Evolutionary conservation across 2,329 filamentous ascomycete species (phyloP), one percentile per base, ranked within the genome.

Genomic region (Aspergillus glaucus): DNA sequence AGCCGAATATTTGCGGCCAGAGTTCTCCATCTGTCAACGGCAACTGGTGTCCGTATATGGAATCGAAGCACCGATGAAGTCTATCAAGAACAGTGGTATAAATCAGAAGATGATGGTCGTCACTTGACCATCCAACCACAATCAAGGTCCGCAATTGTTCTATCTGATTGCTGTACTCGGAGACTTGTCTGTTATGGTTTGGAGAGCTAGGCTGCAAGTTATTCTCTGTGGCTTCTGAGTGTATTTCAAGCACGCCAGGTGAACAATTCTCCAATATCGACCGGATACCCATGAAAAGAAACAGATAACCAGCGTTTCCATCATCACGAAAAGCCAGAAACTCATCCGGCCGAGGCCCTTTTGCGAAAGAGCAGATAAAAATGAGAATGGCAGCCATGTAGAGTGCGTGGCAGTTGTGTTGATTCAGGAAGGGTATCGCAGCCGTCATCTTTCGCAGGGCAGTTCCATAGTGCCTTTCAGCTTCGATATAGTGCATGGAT

Each of bases 321-420:
- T 55, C 50, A 12, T 50, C 42, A 1, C 53, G 47, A n/a, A 52
- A 56, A 2, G 41, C 55, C n/a, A 56, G 41, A n/a, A 50, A 56
- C 22, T 56, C 55, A 0, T 49, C 49, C 6, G 39, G 19, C 12
- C 43, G 49, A 1, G 51, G 53, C 1, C 53, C 51, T 19, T 42
- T 46, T 1, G 51, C 51, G 3, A 54, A 21, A 2, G 47, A 48
- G 10, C 45, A 49, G 19, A 54, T 14, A 28, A 55, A 55, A 10
- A 54, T 50, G 21, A 54, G 44, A 0, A 50, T 19, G 1, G 49
- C 47, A 1, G 43, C 46, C 1, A 37, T 43, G 28, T 52, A 55
- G 10, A 55, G 22, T 2, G 48, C 43, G 14, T 47, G 49, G 0
- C 45, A 37, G 9, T 52, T 55, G 0, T 37, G 17, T 3, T 24